Base-by-base conservation (phyloP, 2,329 filamentous ascomycete species). In the Claviceps maximensis region DNA sequence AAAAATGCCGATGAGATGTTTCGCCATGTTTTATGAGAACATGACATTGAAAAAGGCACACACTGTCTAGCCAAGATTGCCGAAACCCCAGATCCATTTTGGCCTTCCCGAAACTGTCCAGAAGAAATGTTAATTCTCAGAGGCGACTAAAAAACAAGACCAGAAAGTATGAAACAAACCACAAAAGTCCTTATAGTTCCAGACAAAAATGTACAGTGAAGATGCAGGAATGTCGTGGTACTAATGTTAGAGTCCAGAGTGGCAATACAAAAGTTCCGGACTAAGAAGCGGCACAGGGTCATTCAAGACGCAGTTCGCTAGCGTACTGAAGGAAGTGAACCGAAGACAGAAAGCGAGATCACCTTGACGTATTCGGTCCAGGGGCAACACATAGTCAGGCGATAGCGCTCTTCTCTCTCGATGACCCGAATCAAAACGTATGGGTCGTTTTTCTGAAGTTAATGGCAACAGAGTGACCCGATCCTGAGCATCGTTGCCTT, bases 261-360 rank as follows among this genome's bases (percentile, higher is more conserved):
- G 36, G 41, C 29, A 47, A 47, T 19, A 49, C 51, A 47, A 49
- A 49, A 50, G 47, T 47, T 38, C 51, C 41, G 49, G 45, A 33
- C 19, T 36, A 29, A 42, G 27, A 19, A n/a, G 6, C 17, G 38
- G 21, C 42, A 42, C 27, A 25, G 41, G 17, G 40, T 3, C 29
- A 29, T 36, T 27, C 12, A 12, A 42, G 10, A 49, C 27, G 12
- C 40, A 36, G 33, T n/a, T 44, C n/a, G 21, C 3, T 47, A 6
- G 7, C 19, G 44, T 19, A 47, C 44, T n/a, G n/a, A n/a, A 8
- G 49, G 29, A 12, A 10, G 1, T 33, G 10, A 2, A 17, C 5
- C 4, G 29, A 40, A 45, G 42, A 27, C 7, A 45, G 31, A 44
- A 25, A 44, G n/a, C n/a, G n/a, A n/a, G n/a, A n/a, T n/a, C n/a